Evolutionary conservation across 1,139 yeast genomes (phyloP).

Genomic region (Scheffersomyces insectosa): DNA sequence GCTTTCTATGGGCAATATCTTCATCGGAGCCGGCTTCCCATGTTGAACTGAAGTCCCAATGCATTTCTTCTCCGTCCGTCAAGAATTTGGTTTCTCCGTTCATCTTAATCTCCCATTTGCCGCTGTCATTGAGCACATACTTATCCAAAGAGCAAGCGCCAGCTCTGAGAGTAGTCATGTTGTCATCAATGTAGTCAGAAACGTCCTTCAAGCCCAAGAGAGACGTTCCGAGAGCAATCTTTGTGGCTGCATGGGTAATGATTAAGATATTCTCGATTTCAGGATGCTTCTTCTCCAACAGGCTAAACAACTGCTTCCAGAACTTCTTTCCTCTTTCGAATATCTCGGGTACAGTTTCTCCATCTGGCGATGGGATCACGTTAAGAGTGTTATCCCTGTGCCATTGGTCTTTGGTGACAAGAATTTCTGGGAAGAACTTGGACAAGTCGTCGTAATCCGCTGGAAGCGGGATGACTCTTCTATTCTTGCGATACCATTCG

Average conservation of each 20-base stretch:
- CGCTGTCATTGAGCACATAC: constrained; percentile 20
- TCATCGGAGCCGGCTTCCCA: constrained; percentile 81
- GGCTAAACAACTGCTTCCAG: constrained; percentile 50
- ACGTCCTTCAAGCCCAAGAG: constrained; percentile 52
- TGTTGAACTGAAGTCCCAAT: constrained; percentile 73
- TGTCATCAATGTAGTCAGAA: constrained; percentile 51
- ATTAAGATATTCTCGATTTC: constrained; percentile 56
- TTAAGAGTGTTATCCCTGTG: constrained; percentile 43
- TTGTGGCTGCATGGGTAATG: constrained; percentile 83
- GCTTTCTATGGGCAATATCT: constrained; percentile 41
- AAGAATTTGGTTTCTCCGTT: constrained; percentile 73
- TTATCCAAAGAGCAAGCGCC: constrained; percentile 49
- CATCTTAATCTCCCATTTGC: constrained; percentile 55
- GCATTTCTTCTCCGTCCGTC: constrained; percentile 83
- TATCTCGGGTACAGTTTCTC: constrained; percentile 68
- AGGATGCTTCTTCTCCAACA: constrained; percentile 54
- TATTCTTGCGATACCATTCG: constrained; percentile 62
- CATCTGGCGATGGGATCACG: constrained; percentile 54
- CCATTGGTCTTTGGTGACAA: constrained; percentile 43
- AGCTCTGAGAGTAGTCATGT: constrained; percentile 41
- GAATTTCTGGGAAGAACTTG: constrained; percentile 48
- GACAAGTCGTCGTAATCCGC: constrained; percentile 51
- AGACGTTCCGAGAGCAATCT: constrained; percentile 75
- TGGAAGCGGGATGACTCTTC: constrained; percentile 58
- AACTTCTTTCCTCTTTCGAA: constrained; percentile 55